These are phyloP conservation scores for Draba incana DNA, from an alignment of 345 rosid genomes.

Conservation along the genomic window DNA sequence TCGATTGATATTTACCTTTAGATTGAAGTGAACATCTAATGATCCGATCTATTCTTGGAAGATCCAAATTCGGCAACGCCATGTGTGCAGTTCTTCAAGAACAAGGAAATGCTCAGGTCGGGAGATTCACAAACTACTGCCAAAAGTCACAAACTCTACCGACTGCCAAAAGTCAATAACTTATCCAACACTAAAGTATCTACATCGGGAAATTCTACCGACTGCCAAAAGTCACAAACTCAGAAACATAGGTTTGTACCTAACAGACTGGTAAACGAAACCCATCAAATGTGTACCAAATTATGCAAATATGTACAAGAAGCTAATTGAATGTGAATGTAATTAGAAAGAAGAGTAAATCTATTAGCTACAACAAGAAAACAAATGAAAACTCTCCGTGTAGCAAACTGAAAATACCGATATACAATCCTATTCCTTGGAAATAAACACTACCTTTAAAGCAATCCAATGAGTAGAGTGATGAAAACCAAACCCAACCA, in stretches of 20 bases:
- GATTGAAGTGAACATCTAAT: constrained; percentile 87
- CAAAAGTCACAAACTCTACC: too few relatives aligned
- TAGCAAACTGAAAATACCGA: background rate
- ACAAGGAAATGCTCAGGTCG: too few relatives aligned
- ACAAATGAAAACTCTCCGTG: background rate
- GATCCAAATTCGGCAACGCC: constrained; percentile 94
- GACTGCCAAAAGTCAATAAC: background rate
- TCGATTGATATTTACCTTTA: constrained; percentile 52
- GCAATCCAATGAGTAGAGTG: constrained; percentile 4
- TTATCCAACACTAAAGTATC: constrained; percentile 3
- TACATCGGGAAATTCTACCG: background rate
- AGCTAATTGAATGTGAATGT: constrained; percentile 1
- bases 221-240: constrained; percentile 16
- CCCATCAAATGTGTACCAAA: constrained; percentile 5
- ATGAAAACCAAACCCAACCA: background rate
- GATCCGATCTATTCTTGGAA: constrained; percentile 94
- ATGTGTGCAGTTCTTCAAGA: too few relatives aligned
- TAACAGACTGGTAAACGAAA: background rate
- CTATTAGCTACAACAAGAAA: background rate
- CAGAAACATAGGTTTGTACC: background rate
- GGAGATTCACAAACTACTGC: too few relatives aligned
- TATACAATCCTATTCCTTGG: background rate
- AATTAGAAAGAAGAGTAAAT: background rate
- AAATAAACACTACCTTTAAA: constrained; percentile 4
- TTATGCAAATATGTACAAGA: constrained; percentile 8